phyloP scores from a whole-genome alignment of 441 rosid species.

The Isatis lusitanica region DNA sequence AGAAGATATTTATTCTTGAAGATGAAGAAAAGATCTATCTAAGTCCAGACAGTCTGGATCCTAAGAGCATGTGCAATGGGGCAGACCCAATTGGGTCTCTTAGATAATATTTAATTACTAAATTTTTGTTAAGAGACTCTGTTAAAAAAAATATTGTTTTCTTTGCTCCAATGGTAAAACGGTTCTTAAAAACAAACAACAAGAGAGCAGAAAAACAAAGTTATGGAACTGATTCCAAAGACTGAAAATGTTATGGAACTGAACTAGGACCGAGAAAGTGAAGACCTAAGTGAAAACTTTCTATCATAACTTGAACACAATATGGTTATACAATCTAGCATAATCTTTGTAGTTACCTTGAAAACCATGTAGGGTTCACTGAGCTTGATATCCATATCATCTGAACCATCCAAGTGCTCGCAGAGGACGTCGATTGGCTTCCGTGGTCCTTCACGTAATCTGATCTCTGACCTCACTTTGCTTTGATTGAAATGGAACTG shows the following conservation, averaged over 20 bases:
- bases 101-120: no score
- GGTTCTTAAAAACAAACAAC: no score
- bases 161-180: no score
- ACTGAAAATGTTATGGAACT: neutral
- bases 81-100: no score
- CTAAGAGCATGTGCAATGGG: no score
- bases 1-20: no score
- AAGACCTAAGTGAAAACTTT: conserved; percentile 3
- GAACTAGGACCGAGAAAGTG: neutral
- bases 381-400: conserved; percentile 77
- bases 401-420: conserved; percentile 78
- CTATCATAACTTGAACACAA: neutral
- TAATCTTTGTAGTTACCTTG: conserved; percentile 52
- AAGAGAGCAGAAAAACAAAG: no score
- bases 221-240: conserved; percentile 15
- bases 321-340: conserved; percentile 1
- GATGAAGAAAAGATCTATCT: no score
- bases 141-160: no score
- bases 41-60: no score
- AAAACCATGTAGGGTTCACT: conserved; percentile 90
- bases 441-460: conserved; percentile 80
- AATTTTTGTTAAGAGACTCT: no score
- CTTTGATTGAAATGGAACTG: conserved; percentile 98
- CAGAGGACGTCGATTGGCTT: conserved; percentile 89
- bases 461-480: conserved; percentile 85